Conservation (phyloP, 2,329 filamentous ascomycete species). For the Pseudogymnoascus sp. region DNA sequence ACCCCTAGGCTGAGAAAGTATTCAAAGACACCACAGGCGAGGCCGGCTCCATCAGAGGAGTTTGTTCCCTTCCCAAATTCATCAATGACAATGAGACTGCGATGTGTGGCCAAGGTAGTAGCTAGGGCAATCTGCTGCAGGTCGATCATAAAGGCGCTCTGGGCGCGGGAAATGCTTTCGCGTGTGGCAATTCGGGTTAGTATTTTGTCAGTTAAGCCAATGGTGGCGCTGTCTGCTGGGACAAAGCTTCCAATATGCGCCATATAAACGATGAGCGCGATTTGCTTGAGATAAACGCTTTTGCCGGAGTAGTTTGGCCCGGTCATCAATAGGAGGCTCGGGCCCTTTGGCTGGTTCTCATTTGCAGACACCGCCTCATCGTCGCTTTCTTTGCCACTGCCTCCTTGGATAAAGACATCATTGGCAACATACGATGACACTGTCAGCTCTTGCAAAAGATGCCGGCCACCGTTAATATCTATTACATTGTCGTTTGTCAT, state of each 20-base stretch:
- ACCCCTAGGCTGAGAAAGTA: conserved; percentile 45
- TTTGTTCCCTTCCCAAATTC: conserved; percentile 73
- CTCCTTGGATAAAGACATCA: conserved; percentile 63
- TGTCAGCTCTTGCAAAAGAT: conserved; percentile 79
- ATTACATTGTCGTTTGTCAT: conserved; percentile 67
- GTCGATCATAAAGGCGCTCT: conserved; percentile 67
- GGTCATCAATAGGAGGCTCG: conserved; percentile 74
- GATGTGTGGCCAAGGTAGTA: conserved; percentile 64
- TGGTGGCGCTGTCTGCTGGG: conserved; percentile 66
- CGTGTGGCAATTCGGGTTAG: conserved; percentile 76
- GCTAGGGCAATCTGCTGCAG: conserved; percentile 79
- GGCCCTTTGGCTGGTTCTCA: conserved; percentile 27
- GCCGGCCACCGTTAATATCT: conserved; percentile 69
- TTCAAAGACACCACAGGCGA: conserved; percentile 51
- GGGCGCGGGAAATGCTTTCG: conserved; percentile 52
- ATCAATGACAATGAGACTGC: conserved; percentile 82
- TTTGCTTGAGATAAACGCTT: conserved; percentile 90
- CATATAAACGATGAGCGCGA: conserved; percentile 83
- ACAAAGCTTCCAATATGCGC: conserved; percentile 92
- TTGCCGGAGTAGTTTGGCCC: conserved; percentile 97
- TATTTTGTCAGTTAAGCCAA: conserved; percentile 90
- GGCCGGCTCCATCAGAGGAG: conserved; percentile 49
- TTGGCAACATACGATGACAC: conserved; percentile 80
- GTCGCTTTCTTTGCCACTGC: conserved; percentile 33
- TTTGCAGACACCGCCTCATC: neutral